Percentiles rank a stretch among this genome's conserved stretches.
phyloP scores from a whole-genome alignment of 2,329 filamentous ascomycete species.

The Cladosporium sp. region DNA sequence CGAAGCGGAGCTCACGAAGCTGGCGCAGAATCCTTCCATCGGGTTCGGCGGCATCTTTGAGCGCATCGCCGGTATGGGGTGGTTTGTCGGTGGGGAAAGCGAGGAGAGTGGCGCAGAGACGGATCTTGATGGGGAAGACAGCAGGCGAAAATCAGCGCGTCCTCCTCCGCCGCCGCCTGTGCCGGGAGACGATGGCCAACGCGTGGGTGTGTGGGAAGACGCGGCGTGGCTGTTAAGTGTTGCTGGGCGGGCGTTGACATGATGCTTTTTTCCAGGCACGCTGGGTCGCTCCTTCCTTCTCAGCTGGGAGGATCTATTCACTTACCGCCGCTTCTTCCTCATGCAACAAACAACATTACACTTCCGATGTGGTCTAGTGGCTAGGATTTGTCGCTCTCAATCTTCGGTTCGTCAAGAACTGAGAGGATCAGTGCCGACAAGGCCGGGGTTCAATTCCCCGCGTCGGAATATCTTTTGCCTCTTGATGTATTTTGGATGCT shows the following conservation, averaged over 20 bases:
- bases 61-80: slow-evolving; percentile 1
- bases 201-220: slow-evolving; percentile 51
- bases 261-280: background rate
- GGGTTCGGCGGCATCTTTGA: slow-evolving; percentile 46
- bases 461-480: background rate
- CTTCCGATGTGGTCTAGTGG: background rate
- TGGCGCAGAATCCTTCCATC: slow-evolving; percentile 48
- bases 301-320: background rate
- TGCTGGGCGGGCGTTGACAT: slow-evolving; percentile 26
- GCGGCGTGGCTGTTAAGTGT: slow-evolving; percentile 53
- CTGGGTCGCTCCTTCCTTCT: background rate
- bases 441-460: background rate
- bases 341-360: background rate
- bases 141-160: slow-evolving; percentile 30
- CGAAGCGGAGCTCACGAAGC: slow-evolving; percentile 47
- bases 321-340: background rate
- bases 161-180: slow-evolving; percentile 20
- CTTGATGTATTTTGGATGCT: too few species aligned
- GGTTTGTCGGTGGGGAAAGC: slow-evolving; percentile 4
- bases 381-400: background rate
- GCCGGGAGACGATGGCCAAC: slow-evolving; percentile 32
- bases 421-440: background rate
- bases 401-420: background rate
- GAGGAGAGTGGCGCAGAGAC: slow-evolving; percentile 23
- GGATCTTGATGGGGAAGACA: slow-evolving; percentile 19